These are phyloP conservation scores for Solanum hybrid DNA, from an alignment of 305 asterid species.

Conservation along the genomic window DNA sequence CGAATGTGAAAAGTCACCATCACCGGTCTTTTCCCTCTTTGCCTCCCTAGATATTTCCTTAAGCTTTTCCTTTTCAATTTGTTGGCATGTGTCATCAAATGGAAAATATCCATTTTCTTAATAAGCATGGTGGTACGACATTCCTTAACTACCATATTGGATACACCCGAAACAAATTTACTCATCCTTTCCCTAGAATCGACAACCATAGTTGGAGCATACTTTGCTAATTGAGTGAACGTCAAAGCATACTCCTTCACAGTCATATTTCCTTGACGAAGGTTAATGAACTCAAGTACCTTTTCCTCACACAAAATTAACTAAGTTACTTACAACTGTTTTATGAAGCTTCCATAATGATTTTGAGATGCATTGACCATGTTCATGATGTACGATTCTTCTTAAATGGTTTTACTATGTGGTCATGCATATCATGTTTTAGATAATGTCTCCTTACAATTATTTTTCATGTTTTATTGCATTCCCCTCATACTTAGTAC, in stretches of 20 bases:
- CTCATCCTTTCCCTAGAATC: neutral
- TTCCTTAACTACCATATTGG: neutral
- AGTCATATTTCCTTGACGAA: neutral
- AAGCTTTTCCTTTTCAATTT: neutral
- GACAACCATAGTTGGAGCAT: neutral
- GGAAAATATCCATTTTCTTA: neutral
- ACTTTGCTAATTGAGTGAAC: neutral
- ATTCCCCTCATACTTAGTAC: neutral
- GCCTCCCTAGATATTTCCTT: neutral
- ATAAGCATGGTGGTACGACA: neutral
- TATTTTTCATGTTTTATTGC: neutral
- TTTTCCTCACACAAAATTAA: neutral
- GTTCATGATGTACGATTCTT: neutral
- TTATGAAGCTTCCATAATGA: neutral
- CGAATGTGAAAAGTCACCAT: neutral
- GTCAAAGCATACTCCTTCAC: neutral
- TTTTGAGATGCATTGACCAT: neutral
- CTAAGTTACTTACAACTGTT: neutral
- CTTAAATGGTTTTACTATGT: neutral
- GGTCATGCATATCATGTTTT: neutral
- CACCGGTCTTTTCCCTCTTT: neutral
- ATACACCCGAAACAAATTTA: neutral
- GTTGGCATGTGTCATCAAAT: neutral
- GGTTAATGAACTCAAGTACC: neutral
- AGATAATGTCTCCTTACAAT: neutral